These are phyloP conservation scores for Globisporangium uncinulatum DNA, from an alignment of 352 stramenopile species.

Conservation along the genomic window DNA sequence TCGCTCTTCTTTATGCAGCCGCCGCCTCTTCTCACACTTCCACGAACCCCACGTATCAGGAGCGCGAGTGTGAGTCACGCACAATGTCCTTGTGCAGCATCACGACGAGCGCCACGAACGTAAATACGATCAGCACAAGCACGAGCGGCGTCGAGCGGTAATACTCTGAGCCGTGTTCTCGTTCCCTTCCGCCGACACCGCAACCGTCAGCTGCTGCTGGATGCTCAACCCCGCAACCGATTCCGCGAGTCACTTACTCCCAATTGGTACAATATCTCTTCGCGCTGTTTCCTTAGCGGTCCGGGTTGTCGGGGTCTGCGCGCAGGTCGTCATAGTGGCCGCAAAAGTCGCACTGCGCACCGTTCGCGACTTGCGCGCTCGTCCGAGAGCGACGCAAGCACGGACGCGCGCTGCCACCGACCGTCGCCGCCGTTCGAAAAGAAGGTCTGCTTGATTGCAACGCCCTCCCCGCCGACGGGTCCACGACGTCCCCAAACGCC, in stretches of 20 bases:
- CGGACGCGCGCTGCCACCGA: slow-evolving; percentile 78
- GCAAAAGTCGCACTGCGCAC: slow-evolving; percentile 75
- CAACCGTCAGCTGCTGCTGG: slow-evolving; percentile 22
- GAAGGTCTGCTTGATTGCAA: slow-evolving; percentile 69
- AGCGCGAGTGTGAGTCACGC: slow-evolving; percentile 32
- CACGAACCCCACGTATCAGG: slow-evolving; percentile 33
- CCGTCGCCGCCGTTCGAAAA: slow-evolving; percentile 82
- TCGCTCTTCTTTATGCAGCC: no score
- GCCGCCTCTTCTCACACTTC: slow-evolving; percentile 3
- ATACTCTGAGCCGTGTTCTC: not conserved
- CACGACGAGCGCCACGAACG: slow-evolving; percentile 41
- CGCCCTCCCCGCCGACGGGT: slow-evolving; percentile 50
- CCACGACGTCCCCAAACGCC: slow-evolving; percentile 65
- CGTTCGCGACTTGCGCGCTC: slow-evolving; percentile 58
- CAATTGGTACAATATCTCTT: slow-evolving; percentile 58
- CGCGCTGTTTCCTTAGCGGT: slow-evolving; percentile 66
- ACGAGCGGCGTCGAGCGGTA: slow-evolving; percentile 61
- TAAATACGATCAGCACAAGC: slow-evolving; percentile 52
- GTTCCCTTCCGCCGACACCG: not conserved
- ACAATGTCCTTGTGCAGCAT: slow-evolving; percentile 53
- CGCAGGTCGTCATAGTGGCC: slow-evolving; percentile 77
- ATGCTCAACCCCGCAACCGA: slow-evolving; percentile 7
- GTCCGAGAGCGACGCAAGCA: slow-evolving; percentile 46
- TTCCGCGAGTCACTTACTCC: slow-evolving; percentile 52
- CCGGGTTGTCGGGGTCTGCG: slow-evolving; percentile 36